Base-by-base conservation (phyloP, 2,329 filamentous ascomycete species). In the Cryphonectria japonica region DNA sequence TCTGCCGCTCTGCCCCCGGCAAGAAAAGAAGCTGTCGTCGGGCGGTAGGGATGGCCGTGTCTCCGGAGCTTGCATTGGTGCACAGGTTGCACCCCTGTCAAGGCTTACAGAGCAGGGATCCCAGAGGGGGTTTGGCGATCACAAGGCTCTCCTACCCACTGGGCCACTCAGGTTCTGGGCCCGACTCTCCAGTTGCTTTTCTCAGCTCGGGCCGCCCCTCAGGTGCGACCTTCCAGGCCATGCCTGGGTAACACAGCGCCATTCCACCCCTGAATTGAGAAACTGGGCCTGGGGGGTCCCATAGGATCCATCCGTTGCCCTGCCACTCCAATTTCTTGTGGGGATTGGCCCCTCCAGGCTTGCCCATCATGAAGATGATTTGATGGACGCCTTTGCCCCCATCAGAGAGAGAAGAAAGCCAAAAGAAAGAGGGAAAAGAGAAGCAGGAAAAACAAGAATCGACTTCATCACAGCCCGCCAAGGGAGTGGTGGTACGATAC, bases 131-230 rank as follows among this genome's bases (percentile, higher is more conserved):
- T 3, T 2, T 41, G 50, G 64, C 64, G 43, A 46, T 46, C 43
- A 46, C 43, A 22, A 66, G 50, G 32, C 52, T 29, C 34, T 61
- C 11, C 26, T 26, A 29, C 26, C 26, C n/a, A 54, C 22, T 54
- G 11, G 50, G 9, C 50, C n/a, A 57, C 9, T 57, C 9, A 57
- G 52, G 52, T 57, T 57, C 52, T 29, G 26, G 52, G 52, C 52
- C 52, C 52, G 52, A 29, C 52, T 26, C 52, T 57, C 52, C 52
- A 57, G 52, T 11, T 26, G 29, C 14, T 32, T 50, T n/a, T 65
- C 59, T 63, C 68, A 70, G 71, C 71, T 72, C 69, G 71, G 71
- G 69, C 71, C 71, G 69, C 60, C 65, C 43, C 59, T 54, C 52
- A 68, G 60, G 65, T 68, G 39, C 63, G 46, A 50, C 46, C 46